Evolutionary conservation across 306 rosid species (phyloP).

Genomic region (Malus fusca): DNA sequence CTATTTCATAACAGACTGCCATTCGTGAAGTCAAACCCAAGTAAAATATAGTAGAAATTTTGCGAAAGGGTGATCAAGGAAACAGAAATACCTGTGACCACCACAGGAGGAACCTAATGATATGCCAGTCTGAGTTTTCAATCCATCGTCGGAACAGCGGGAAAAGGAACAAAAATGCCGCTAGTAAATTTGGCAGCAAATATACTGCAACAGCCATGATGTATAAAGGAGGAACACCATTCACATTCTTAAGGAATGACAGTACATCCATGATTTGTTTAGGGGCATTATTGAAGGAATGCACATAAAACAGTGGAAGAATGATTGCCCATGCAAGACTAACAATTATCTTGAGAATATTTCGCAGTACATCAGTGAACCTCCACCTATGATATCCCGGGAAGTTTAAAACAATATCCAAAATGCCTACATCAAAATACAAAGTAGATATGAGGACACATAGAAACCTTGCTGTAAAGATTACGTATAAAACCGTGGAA

Average conservation of each 20-base stretch:
- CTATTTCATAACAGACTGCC: not conserved
- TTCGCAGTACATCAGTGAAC: conserved; percentile 67
- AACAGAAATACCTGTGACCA: conserved; percentile 81
- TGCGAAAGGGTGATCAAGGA: not conserved
- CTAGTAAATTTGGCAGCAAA: conserved; percentile 75
- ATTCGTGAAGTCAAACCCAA: not conserved
- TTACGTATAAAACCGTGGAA: not conserved
- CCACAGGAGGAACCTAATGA: conserved; percentile 83
- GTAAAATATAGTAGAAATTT: not conserved
- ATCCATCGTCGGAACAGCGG: conserved; percentile 98
- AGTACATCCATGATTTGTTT: conserved; percentile 25
- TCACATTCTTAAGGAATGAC: conserved; percentile 39
- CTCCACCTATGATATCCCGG: conserved; percentile 87
- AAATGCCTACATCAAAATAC: conserved; percentile 48
- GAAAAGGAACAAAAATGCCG: conserved; percentile 63
- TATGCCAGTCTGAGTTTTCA: conserved; percentile 96
- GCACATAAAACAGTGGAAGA: conserved; percentile 69
- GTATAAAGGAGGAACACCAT: conserved; percentile 70
- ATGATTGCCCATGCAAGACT: conserved; percentile 73
- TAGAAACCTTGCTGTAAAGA: not conserved
- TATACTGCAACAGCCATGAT: conserved; percentile 67
- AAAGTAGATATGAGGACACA: conserved; percentile 6
- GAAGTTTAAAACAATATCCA: conserved; percentile 76
- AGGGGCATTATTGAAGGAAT: conserved; percentile 39
- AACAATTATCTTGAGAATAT: conserved; percentile 65